Evolutionary conservation across 768 basidiomycete species (phyloP).

Genomic region (Boletus pseudopeckii): DNA sequence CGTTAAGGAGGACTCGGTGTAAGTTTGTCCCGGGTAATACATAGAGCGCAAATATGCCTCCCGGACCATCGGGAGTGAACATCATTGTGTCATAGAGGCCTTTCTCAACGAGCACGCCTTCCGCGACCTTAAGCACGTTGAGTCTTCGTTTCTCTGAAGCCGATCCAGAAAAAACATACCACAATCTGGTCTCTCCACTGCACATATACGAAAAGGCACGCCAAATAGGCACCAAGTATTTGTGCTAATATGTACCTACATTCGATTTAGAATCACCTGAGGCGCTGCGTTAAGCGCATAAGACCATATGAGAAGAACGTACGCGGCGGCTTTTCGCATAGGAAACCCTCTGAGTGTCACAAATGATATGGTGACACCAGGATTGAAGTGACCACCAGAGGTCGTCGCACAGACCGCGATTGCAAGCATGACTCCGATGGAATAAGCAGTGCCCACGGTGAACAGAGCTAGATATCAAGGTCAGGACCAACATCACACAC

Average conservation of each 20-base stretch:
- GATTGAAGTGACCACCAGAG: conserved; percentile 66
- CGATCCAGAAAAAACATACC: conserved; percentile 45
- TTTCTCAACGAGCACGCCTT: conserved; percentile 28
- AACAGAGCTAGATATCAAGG: conserved; percentile 40
- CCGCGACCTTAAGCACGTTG: conserved; percentile 18
- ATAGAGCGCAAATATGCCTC: conserved; percentile 39
- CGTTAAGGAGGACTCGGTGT: conserved; percentile 36
- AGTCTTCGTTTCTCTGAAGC: conserved; percentile 16
- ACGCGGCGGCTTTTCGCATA: conserved; percentile 48
- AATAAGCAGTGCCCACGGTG: conserved; percentile 58
- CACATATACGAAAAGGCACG: conserved; percentile 54
- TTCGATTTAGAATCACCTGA: conserved; percentile 2
- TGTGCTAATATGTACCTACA: conserved; percentile 66
- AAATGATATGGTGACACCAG: conserved; percentile 54
- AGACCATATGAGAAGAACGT: conserved; percentile 15
- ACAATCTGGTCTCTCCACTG: conserved; percentile 56
- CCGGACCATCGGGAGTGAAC: conserved; percentile 36
- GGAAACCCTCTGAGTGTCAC: conserved; percentile 57
- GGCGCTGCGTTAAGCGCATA: neutral
- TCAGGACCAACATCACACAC: neutral
- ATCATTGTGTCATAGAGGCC: conserved; percentile 30
- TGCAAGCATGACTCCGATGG: conserved; percentile 58
- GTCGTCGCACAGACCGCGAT: conserved; percentile 48
- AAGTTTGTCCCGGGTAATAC: conserved; percentile 31
- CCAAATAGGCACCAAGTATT: conserved; percentile 62